Base-by-base conservation (phyloP, 1,284 basidiomycete genomes). In the Cutaneotrichosporon dermatis region DNA sequence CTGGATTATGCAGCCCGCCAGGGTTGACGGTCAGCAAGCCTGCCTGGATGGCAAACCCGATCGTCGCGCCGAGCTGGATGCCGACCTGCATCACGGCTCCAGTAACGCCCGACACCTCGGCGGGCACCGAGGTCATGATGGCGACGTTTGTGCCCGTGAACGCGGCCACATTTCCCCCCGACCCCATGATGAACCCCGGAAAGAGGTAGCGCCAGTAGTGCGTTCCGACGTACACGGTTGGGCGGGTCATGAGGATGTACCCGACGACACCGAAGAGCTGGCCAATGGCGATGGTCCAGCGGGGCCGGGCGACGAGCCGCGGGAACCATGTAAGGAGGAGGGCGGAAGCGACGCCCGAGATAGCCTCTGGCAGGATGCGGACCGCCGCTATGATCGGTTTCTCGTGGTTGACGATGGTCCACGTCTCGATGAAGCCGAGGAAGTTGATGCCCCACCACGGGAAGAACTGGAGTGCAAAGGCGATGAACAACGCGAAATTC, bases 61-160 rank as follows among this genome's bases (percentile, higher is more conserved):
- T 61, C 36, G 66, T 70, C 16, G 69, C 58, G 8, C 76, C 75
- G 36, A 74, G 60, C 64, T 77, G 77, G 4, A 75, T 52, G 8
- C 66, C 52, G 36, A 74, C 69, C 61, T 78, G 76, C 33, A 76
- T 65, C 42, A 74, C 58, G 2, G 75, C 76, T 13, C 75, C 74
- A 6, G 70, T 74, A 13, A 78, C 73, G 9, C 76, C 76, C 1
- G 75, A 61, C 52, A 64, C 66, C 13, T 72, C 57, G 1, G 71
- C 61, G 1, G 72, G 71, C 0, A 71, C 71, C 2, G 68, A 57
- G n/a, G 66, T 69, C 66, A 76, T 76, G 57, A 74, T 61, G 2
- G 57, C 65, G 37, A 76, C 69, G 54, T 67, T 69, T 35, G 59
- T 60, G 25, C 60, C 65, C 34, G 56, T 61, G 57, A 69, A 70